Percentiles rank a stretch among this genome's conserved stretches.
Evolutionary conservation across 2,329 filamentous ascomycete genomes (phyloP).

Genomic region (Akanthomyces muscarius): DNA sequence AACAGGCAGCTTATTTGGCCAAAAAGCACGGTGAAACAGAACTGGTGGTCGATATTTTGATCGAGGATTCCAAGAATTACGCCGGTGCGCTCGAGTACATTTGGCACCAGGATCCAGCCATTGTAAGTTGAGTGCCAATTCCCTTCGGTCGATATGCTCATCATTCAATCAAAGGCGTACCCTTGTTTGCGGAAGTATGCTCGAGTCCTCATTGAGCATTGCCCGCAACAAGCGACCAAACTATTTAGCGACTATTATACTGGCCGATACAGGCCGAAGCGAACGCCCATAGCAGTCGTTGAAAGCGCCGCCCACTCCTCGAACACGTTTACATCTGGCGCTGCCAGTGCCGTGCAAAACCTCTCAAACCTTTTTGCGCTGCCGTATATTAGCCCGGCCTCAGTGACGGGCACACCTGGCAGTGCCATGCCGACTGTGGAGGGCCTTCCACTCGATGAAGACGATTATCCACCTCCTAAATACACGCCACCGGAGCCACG

Average conservation of each 20-base stretch:
- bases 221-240: constrained; percentile 74
- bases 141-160: background rate
- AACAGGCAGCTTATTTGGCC: constrained; percentile 93
- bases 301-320: constrained; percentile 35
- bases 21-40: constrained; percentile 92
- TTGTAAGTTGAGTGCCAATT: constrained; percentile 46
- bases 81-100: constrained; percentile 86
- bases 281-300: constrained; percentile 45
- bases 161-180: constrained; percentile 58
- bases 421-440: constrained; percentile 46
- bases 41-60: constrained; percentile 89
- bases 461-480: constrained; percentile 44
- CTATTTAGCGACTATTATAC: constrained; percentile 96
- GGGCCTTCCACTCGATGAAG: constrained; percentile 46
- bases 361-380: constrained; percentile 78
- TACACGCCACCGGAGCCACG: constrained; percentile 81
- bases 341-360: constrained; percentile 78
- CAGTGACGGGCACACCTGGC: constrained; percentile 47
- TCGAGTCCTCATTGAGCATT: constrained; percentile 82
- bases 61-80: constrained; percentile 92
- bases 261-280: constrained; percentile 71
- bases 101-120: constrained; percentile 75
- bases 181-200: constrained; percentile 93
- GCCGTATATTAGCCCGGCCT: constrained; percentile 70
- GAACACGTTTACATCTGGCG: constrained; percentile 50